Percentiles rank a stretch among this genome's conserved stretches.
Evolutionary conservation across 2,329 filamentous ascomycete genomes (phyloP).

Genomic region (Macrophomina pseudophaseolina): DNA sequence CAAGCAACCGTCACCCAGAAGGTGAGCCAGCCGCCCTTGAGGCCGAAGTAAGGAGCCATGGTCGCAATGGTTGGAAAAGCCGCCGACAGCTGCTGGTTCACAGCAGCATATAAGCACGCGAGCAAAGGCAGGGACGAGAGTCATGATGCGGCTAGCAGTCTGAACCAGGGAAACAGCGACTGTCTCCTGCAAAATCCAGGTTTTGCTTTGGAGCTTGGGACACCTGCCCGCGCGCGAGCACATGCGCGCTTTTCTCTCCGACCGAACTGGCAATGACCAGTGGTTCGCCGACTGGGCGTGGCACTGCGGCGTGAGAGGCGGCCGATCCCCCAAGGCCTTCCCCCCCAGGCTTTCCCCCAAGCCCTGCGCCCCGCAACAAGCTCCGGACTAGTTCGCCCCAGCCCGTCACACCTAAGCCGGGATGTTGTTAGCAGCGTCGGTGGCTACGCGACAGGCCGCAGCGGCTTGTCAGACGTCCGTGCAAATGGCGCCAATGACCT

Average conservation of each 20-base stretch:
- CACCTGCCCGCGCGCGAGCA: background rate
- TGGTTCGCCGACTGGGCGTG: background rate
- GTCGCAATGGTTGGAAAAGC: background rate
- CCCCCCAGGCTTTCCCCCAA: too few relatives aligned
- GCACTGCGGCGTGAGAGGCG: background rate
- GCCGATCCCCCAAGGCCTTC: background rate
- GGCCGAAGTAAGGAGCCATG: constrained; percentile 55
- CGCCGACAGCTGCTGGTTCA: background rate
- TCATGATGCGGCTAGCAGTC: background rate
- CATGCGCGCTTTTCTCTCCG: constrained; percentile 1
- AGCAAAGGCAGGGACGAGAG: constrained; percentile 7
- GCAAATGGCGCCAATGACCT: background rate
- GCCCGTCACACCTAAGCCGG: background rate
- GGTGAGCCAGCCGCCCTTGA: constrained; percentile 61
- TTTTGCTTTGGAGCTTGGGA: constrained; percentile 2
- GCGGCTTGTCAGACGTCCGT: background rate
- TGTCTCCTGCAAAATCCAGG: background rate
- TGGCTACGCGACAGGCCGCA: background rate
- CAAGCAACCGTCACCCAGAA: constrained; percentile 61
- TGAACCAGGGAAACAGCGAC: background rate
- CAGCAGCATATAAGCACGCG: constrained; percentile 2
- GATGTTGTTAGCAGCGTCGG: background rate
- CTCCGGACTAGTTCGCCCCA: constrained; percentile 1
- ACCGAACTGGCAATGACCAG: too few relatives aligned
- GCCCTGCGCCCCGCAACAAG: constrained; percentile 16